Evolutionary conservation across 2,329 filamentous ascomycete genomes (phyloP).

Genomic region (Botrytis hyacinthi): DNA sequence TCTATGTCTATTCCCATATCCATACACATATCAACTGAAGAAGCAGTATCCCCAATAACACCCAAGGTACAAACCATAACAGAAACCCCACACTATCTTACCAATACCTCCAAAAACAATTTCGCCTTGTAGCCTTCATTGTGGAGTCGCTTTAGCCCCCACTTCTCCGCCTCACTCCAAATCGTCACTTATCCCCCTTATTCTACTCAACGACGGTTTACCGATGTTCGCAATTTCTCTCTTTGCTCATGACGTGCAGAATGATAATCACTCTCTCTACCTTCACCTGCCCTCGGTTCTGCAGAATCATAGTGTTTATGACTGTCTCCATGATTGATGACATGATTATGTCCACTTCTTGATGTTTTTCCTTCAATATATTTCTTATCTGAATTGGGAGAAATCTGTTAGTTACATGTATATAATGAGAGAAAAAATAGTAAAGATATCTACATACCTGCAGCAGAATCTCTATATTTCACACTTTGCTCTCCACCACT

Average conservation of each 20-base stretch:
- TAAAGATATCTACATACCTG: not conserved
- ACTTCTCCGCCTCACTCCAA: not conserved
- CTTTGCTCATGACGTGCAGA: not conserved
- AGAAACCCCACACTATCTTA: not conserved
- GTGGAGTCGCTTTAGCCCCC: not conserved
- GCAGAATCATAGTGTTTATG: constrained; percentile 10
- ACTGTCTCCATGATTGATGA: constrained; percentile 1
- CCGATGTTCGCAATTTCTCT: not conserved
- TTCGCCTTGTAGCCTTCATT: not conserved
- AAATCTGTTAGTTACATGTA: not conserved
- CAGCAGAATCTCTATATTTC: constrained; percentile 7
- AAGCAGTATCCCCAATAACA: not conserved
- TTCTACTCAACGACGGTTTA: not conserved
- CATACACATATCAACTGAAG: not conserved
- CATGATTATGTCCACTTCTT: not conserved
- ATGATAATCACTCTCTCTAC: not conserved
- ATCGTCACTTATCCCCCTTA: not conserved
- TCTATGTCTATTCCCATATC: not conserved
- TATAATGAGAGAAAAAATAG: not conserved
- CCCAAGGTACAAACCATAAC: not conserved
- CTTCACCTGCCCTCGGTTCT: constrained; percentile 16
- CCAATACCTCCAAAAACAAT: not conserved
- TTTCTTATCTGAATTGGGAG: not conserved
- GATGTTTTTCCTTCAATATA: constrained; percentile 10
- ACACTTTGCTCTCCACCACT: constrained; percentile 4